Evolutionary conservation across 2,329 filamentous ascomycete species (phyloP), one percentile per base, ranked within the genome.

Genomic region (Pleurostoma richardsiae): DNA sequence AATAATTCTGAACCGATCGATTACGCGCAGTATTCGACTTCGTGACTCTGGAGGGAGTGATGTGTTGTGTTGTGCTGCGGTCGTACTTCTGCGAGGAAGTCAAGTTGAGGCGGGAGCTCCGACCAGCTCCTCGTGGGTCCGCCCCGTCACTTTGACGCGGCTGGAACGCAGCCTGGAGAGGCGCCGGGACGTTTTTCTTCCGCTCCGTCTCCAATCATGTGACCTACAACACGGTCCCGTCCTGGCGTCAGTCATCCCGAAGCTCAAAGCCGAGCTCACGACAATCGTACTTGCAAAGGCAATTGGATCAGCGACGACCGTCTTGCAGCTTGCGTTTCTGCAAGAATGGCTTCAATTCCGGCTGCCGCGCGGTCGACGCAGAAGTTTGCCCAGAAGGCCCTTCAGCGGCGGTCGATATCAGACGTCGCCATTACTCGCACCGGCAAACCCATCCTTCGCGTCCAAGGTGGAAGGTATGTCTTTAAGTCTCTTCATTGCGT

Each of bases 391-490:
- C 69, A 68, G 61, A 70, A 70, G 59, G 60, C 73, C 56, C 60
- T 72, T 58, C 71, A 74, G 60, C 73, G 72, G 61, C 75, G 77
- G 66, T 68, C 68, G 53, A 61, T 85, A 56, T 88, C 90, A 65
- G 94, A 99, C 75, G 80, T 99, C 63, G 77, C 88, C 61, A 96
- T 99, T 64, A 95, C 92, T 52, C 82, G 94, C 61, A 99, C 94
- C 49, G 94, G 94, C 69, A 96, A 96, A 77, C 92, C 94, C 52
- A 91, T 97, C 60, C 74, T 97, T 63, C 86, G 90, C 62, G 77
- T 86, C 48, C 83, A 91, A 64, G 92, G 92, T 72, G 94, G 94
- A 76, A 85, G 92, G 88, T 95, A 71, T 71, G 82, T 67, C 42
- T 45, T 52, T 50, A n/a, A 29, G 38, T 26, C 53, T 40, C 27